Conservation (phyloP, 2,329 filamentous ascomycete species). For the Aureobasidium subglaciale region DNA sequence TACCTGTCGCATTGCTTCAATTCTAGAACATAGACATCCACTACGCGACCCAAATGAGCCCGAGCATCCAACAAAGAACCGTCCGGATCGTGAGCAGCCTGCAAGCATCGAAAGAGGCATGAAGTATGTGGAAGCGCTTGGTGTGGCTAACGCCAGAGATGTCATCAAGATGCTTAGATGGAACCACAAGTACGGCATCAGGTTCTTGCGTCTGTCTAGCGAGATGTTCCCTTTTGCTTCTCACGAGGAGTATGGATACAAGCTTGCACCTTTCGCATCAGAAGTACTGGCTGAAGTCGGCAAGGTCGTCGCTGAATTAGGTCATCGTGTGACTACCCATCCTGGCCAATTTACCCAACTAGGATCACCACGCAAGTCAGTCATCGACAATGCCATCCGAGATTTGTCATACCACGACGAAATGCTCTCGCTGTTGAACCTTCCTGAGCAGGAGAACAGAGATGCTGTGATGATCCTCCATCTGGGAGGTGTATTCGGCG, state of each 20-base stretch:
- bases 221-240: slow-evolving; percentile 98
- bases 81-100: slow-evolving; percentile 66
- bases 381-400: slow-evolving; percentile 68
- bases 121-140: slow-evolving; percentile 67
- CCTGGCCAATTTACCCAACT: slow-evolving; percentile 91
- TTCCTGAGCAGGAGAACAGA: slow-evolving; percentile 70
- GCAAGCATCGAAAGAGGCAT: slow-evolving; percentile 61
- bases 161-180: slow-evolving; percentile 79
- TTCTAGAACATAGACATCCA: slow-evolving; percentile 80
- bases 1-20: slow-evolving; percentile 84
- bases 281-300: slow-evolving; percentile 71
- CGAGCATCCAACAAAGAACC: slow-evolving; percentile 77
- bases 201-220: slow-evolving; percentile 83
- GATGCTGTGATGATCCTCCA: slow-evolving; percentile 94
- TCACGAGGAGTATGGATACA: slow-evolving; percentile 80
- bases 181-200: slow-evolving; percentile 89
- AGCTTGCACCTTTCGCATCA: slow-evolving; percentile 72
- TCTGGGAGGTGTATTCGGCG: slow-evolving; percentile 84
- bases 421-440: slow-evolving; percentile 65
- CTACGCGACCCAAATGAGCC: slow-evolving; percentile 67
- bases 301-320: slow-evolving; percentile 65
- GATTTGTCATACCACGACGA: slow-evolving; percentile 87
- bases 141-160: slow-evolving; percentile 75
- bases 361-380: slow-evolving; percentile 70
- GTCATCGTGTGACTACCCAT: slow-evolving; percentile 82